phyloP scores from a whole-genome alignment of 805 yeast species.

The Metschnikowia shivogae region DNA sequence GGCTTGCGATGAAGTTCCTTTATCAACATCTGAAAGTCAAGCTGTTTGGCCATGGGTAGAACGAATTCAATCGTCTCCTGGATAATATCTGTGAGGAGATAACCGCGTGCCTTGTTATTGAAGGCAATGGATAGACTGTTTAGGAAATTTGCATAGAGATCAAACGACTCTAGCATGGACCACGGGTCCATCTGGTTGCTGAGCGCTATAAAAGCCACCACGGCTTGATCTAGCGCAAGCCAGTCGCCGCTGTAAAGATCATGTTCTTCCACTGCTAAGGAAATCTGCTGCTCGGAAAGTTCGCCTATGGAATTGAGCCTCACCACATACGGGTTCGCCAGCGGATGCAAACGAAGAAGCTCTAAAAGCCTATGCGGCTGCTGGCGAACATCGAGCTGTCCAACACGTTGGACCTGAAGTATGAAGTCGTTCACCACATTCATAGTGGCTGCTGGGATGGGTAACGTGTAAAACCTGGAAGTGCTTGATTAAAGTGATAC shows the following conservation, averaged over 20 bases:
- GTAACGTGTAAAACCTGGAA: not conserved
- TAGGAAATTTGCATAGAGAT: conserved; percentile 45
- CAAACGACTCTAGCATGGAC: conserved; percentile 50
- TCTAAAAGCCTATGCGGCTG: conserved; percentile 19
- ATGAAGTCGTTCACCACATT: conserved; percentile 19
- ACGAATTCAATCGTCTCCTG: conserved; percentile 34
- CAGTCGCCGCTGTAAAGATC: conserved; percentile 33
- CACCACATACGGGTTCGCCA: conserved; percentile 24
- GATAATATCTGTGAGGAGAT: conserved; percentile 33
- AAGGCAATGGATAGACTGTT: conserved; percentile 48
- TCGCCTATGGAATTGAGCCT: conserved; percentile 20
- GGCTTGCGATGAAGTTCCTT: conserved; percentile 41
- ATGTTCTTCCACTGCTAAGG: conserved; percentile 20
- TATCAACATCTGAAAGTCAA: conserved; percentile 40
- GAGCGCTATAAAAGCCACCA: conserved; percentile 44
- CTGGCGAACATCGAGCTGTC: conserved; percentile 18
- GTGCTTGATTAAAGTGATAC: not conserved
- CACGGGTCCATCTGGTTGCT: conserved; percentile 52
- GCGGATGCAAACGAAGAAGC: conserved; percentile 25
- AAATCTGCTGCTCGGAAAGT: conserved; percentile 15
- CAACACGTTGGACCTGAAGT: conserved; percentile 30
- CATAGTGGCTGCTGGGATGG: conserved; percentile 12
- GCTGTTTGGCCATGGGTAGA: conserved; percentile 42
- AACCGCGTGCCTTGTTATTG: conserved; percentile 40
- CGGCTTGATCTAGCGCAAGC: conserved; percentile 43